These are phyloP conservation scores for Globisporangium nodosum DNA, from an alignment of 352 stramenopile species.

Conservation along the genomic window DNA sequence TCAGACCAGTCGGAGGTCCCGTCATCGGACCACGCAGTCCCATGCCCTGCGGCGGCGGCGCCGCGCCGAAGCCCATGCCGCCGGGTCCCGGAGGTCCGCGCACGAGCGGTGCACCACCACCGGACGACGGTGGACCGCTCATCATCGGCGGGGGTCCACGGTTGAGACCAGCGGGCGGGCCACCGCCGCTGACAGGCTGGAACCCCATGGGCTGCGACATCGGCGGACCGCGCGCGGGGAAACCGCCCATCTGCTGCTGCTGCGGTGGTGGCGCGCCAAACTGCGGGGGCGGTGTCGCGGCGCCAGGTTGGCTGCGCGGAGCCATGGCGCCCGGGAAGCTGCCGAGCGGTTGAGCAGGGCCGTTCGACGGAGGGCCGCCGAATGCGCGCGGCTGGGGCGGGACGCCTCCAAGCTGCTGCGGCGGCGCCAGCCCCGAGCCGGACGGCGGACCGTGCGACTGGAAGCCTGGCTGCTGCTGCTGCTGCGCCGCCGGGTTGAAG, in stretches of 20 bases:
- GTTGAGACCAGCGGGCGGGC: conserved; percentile 5
- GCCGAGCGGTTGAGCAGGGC: conserved; percentile 20
- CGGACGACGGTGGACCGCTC: conserved; percentile 14
- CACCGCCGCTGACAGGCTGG: conserved; percentile 5
- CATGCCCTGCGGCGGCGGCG: conserved; percentile 14
- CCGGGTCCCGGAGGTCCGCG: conserved; percentile 16
- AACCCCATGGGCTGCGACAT: conserved; percentile 18
- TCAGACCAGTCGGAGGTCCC: conserved; percentile 5
- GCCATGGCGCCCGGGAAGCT: conserved; percentile 8
- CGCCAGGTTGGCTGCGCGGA: conserved; percentile 16
- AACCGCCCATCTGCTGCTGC: conserved; percentile 7
- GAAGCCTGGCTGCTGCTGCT: conserved; percentile 14
- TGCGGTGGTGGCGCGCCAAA: conserved; percentile 11
- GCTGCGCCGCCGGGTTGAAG: conserved; percentile 57
- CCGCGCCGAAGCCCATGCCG: conserved; percentile 6
- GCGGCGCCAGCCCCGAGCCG: conserved; percentile 3
- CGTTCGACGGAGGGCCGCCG: conserved; percentile 12
- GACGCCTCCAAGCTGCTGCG: conserved; percentile 13
- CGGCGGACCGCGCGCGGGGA: conserved; percentile 13
- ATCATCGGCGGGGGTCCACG: conserved; percentile 26
- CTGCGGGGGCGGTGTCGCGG: conserved; percentile 7
- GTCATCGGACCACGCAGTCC: conserved; percentile 12
- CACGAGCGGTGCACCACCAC: conserved; percentile 4
- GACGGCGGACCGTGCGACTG: conserved; percentile 21
- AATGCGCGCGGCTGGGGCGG: conserved; percentile 7